Evolutionary conservation across 139 green algal species (phyloP).

Genomic region (Chlamydomonas sp.): DNA sequence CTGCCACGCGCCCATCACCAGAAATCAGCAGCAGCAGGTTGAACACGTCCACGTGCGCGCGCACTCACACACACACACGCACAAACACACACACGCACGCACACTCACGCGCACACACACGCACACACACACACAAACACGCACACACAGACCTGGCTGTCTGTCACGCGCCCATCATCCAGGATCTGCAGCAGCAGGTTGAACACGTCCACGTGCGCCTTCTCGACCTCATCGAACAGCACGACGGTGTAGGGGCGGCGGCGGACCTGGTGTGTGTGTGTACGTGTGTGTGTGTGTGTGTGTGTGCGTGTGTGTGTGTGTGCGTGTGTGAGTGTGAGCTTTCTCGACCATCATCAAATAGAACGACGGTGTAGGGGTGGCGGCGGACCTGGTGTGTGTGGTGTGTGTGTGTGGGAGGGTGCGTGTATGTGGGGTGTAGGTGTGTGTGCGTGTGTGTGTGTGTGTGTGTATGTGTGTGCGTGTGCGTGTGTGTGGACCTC

Average conservation of each 20-base stretch:
- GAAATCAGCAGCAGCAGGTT: no score
- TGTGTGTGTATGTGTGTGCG: no score
- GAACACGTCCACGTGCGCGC: no score
- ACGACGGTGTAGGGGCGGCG: conserved; percentile 96
- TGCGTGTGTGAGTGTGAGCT: no score
- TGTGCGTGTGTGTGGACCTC: conserved; percentile 99
- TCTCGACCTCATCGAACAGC: conserved; percentile 99
- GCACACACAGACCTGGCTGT: conserved; percentile 50
- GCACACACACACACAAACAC: no score
- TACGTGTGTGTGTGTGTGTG: not conserved
- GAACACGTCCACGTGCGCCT: conserved; percentile 71
- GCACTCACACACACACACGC: no score
- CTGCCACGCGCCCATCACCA: no score
- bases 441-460: not conserved
- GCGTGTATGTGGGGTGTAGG: not conserved
- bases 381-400: conserved; percentile 93
- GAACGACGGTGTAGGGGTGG: conserved; percentile 95
- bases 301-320: not conserved
- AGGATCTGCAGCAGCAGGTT: conserved; percentile 65
- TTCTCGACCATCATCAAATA: conserved; percentile 99
- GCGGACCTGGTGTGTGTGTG: conserved; percentile 93
- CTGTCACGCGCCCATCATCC: conserved; percentile 89
- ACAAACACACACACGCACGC: no score
- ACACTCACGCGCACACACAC: no score
- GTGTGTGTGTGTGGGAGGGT: not conserved